Evolutionary conservation across 805 yeast genomes (phyloP).

Genomic region (Starmerella vitae): DNA sequence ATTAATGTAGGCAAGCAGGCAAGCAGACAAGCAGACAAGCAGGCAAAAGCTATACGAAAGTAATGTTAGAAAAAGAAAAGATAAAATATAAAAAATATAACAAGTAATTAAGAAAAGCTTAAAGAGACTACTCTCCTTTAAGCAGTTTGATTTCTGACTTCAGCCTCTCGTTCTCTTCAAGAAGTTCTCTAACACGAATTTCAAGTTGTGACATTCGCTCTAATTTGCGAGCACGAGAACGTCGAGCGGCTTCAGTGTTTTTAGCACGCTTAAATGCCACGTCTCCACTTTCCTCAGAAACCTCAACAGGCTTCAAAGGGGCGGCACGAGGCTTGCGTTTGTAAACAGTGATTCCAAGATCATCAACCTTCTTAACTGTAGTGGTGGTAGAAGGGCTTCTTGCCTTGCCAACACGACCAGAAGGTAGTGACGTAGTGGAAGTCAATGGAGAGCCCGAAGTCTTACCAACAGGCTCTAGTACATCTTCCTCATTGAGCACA

Average conservation of each 20-base stretch:
- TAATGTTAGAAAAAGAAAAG: neutral
- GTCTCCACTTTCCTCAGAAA: slow-evolving; percentile 30
- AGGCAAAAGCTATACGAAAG: no score
- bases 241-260: slow-evolving; percentile 89
- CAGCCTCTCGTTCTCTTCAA: slow-evolving; percentile 45
- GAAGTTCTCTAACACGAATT: slow-evolving; percentile 55
- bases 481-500: slow-evolving; percentile 3
- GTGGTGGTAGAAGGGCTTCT: neutral
- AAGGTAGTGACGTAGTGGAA: neutral
- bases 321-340: slow-evolving; percentile 60
- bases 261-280: slow-evolving; percentile 66
- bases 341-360: slow-evolving; percentile 62
- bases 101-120: no score
- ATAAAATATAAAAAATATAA: neutral
- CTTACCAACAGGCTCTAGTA: neutral
- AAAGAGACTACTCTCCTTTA: slow-evolving; percentile 4
- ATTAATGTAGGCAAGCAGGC: no score
- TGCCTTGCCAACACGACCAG: slow-evolving; percentile 7
- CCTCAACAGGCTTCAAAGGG: slow-evolving; percentile 59
- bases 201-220: slow-evolving; percentile 83
- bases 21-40: no score
- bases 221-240: slow-evolving; percentile 88
- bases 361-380: slow-evolving; percentile 32
- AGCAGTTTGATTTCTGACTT: slow-evolving; percentile 42
- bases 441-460: neutral